Base-by-base conservation (phyloP, 495 filamentous ascomycete species). In the Filosporella fistucella region DNA sequence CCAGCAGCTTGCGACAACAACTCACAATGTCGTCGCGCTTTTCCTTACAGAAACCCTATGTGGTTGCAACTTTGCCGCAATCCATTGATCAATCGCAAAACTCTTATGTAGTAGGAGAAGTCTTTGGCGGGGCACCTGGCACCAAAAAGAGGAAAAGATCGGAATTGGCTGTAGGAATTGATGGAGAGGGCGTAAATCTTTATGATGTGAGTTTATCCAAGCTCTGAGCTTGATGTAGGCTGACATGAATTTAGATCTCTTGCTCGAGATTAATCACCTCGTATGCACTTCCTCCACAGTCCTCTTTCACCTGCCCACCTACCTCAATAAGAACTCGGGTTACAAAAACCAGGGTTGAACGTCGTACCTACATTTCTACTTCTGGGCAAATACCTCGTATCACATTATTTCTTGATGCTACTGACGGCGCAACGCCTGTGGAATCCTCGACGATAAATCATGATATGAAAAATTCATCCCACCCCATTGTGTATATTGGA, bases 181-280 rank as follows among this genome's bases (percentile, higher is more conserved):
- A 99, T 68, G 89, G 90, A 45, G 89, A 96, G 60, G 84, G 87
- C 12, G 75, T 96, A 12, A 93, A 89, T 61, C 81, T 99, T 38
- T 96, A 96, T 68, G 85, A 96, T 75, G 91, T 98, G 67, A 51
- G 75, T 32, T 16, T 5, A 18, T 5, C n/a, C 37, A 25, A 28
- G 8, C 12, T n/a, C 9, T 14, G 94, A 95, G 38, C 91, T 93
- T 67, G 83, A 91, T 72, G 86, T 95, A 1, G 28, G 52, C 49
- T 63, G 52, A 69, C 36, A 9, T 18, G 23, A 25, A 9, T 49
- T 3, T 54, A 94, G 89, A 71, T 94, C 18, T 81, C 86, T 62
- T 84, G 82, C 1, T 80, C 88, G n/a, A 83, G 81, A 47, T 76
- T 91, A 25, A 72, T 91, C 21, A 86, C 88, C 12, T 91, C 89